phyloP scores from a whole-genome alignment of 2,329 filamentous ascomycete species.

The Alternaria sp. region DNA sequence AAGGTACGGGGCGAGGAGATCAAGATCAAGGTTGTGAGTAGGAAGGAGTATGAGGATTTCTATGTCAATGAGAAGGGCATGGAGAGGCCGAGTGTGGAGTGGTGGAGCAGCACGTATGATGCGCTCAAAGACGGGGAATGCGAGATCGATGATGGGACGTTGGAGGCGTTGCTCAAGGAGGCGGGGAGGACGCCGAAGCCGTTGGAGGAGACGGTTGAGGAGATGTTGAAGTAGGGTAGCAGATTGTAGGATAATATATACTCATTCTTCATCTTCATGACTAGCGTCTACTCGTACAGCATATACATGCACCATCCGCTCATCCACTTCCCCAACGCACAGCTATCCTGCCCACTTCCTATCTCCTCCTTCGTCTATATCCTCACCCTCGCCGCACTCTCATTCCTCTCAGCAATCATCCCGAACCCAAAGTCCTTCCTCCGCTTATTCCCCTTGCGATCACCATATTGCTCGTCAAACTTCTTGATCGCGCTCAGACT shows the following conservation, averaged over 20 bases:
- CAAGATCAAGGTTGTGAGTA: conserved; percentile 44
- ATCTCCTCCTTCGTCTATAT: not conserved
- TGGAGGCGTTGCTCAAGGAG: conserved; percentile 48
- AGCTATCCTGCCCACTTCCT: not conserved
- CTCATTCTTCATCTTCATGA: not conserved
- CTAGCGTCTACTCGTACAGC: not conserved
- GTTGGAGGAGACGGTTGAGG: conserved; percentile 49
- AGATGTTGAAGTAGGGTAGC: conserved; percentile 45
- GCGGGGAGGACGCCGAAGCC: conserved; percentile 45
- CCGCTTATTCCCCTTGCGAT: conserved; percentile 71
- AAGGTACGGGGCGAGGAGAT: conserved; percentile 37
- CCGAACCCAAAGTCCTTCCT: conserved; percentile 64
- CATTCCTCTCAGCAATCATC: conserved; percentile 33
- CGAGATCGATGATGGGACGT: conserved; percentile 49
- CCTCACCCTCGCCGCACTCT: conserved; percentile 43
- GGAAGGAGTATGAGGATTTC: conserved; percentile 51
- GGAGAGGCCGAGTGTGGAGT: conserved; percentile 49
- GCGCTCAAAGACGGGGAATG: conserved; percentile 53
- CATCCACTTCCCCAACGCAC: not conserved
- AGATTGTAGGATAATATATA: not conserved
- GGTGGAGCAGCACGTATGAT: conserved; percentile 57
- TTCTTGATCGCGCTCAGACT: conserved; percentile 85
- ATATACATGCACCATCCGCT: not conserved
- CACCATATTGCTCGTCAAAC: conserved; percentile 95
- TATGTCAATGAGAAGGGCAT: conserved; percentile 48